Conservation (phyloP, 768 basidiomycete species). For the Cyathus striatus region DNA sequence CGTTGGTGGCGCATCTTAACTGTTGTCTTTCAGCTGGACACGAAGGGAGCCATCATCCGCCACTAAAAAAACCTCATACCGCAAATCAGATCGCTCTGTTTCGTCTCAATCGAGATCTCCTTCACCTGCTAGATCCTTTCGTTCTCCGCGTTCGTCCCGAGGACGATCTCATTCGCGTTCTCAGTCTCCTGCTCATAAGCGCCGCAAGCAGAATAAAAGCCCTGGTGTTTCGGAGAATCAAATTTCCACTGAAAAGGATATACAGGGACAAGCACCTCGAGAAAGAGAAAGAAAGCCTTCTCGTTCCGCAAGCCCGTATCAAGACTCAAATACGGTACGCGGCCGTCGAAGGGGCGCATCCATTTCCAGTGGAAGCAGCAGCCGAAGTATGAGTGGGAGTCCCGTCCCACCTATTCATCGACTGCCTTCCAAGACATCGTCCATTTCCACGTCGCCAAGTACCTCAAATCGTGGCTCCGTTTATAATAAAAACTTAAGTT, state of each 20-base stretch:
- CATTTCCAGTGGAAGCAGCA: constrained; percentile 48
- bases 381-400: constrained; percentile 50
- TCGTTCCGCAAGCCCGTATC: constrained; percentile 38
- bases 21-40: constrained; percentile 50
- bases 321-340: constrained; percentile 28
- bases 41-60: constrained; percentile 45
- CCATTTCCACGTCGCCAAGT: constrained; percentile 31
- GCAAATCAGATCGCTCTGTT: constrained; percentile 38
- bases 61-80: constrained; percentile 29
- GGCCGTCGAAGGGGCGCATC: constrained; percentile 45
- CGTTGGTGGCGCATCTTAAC: constrained; percentile 5
- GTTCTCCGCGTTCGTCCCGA: constrained; percentile 58
- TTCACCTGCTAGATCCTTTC: constrained; percentile 62
- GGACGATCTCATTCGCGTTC: constrained; percentile 63
- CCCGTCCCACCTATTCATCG: constrained; percentile 57
- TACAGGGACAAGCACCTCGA: no score
- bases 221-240: constrained; percentile 39
- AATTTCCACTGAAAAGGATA: no score
- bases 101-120: constrained; percentile 54
- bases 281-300: constrained; percentile 20
- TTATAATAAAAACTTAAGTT: neutral
- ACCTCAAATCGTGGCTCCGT: constrained; percentile 7
- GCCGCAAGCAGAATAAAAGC: constrained; percentile 47
- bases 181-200: constrained; percentile 53
- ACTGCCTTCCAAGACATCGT: constrained; percentile 36